Evolutionary conservation across 176 grass and related monocot genomes (phyloP), one percentile per base, ranked within the genome.

Genomic region (Areca catechu): DNA sequence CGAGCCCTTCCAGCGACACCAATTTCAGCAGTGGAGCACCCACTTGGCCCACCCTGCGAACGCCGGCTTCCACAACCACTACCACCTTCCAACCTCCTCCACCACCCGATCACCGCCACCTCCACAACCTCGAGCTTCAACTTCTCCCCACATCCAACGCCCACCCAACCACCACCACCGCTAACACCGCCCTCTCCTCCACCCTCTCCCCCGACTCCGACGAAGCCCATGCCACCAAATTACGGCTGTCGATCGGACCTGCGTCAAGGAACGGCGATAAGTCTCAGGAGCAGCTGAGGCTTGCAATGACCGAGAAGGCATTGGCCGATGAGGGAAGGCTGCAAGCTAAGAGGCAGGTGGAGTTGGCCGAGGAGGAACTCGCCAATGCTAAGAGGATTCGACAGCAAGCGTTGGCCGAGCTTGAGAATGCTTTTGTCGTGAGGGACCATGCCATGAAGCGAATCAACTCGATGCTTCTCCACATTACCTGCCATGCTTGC

Each of bases 401-500:
- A 58, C 90, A 83, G 67, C 85, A 78, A 5, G 90, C 90, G 1
- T 70, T 66, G 15, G 68, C 68, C 50, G 90, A 95, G 53, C 79
- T 95, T 18, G 75, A 86, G 69, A 82, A 86, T 59, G 91, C 86
- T 22, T 80, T 61, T 51, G 65, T 74, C 22, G 55, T 87, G 60
- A 70, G 75, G 4, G 86, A 96, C 60, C 83, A 84, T 62, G 83
- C 92, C 0, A 69, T 72, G 66, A 65, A 69, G 48, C 80, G 79
- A 58, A 74, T 97, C 1, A 74, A 62, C 56, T 74, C 60, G 10
- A 49, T 62, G 12, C 68, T 81, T 17, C 65, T 70, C 5, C 71
- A 97, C 53, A 77, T 97, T n/a, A 97, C 86, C 19, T 97, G 92
- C 79, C 76, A 87, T 60, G 75, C 83, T 7, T 97, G 92, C 68